These are phyloP conservation scores for Eimeria acervulina DNA, from an alignment of 169 alveolate species.

Conservation along the genomic window DNA sequence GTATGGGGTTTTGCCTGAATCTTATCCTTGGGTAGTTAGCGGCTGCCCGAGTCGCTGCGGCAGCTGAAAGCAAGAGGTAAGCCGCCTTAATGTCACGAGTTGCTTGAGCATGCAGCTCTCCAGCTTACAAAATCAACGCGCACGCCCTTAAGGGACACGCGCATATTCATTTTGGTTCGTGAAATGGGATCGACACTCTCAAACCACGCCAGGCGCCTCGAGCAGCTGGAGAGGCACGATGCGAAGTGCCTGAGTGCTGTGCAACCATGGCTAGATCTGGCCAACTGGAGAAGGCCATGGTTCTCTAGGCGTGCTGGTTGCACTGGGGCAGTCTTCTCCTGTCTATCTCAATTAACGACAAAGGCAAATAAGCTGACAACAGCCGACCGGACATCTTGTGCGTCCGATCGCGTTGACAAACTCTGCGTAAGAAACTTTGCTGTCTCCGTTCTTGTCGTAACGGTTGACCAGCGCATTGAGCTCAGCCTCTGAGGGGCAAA, in stretches of 20 bases:
- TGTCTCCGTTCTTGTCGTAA: constrained; percentile 76
- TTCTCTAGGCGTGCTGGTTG: background rate
- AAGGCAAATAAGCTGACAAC: constrained; percentile 71
- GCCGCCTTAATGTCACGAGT: background rate
- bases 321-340: background rate
- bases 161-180: background rate
- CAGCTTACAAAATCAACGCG: background rate
- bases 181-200: background rate
- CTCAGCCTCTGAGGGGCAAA: constrained; percentile 80
- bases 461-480: constrained; percentile 73
- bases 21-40: background rate
- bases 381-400: constrained; percentile 80
- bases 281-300: background rate
- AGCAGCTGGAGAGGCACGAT: background rate
- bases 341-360: constrained; percentile 13
- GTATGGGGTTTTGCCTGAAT: background rate
- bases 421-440: constrained; percentile 83
- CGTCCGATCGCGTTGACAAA: constrained; percentile 81
- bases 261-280: background rate
- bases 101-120: background rate
- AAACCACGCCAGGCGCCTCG: background rate
- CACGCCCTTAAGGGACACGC: background rate
- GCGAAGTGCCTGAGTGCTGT: background rate
- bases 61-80: background rate
- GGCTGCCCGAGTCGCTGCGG: background rate